These are phyloP conservation scores for Cornus controversa DNA, from an alignment of 148 eudicot genomes.

Conservation along the genomic window DNA sequence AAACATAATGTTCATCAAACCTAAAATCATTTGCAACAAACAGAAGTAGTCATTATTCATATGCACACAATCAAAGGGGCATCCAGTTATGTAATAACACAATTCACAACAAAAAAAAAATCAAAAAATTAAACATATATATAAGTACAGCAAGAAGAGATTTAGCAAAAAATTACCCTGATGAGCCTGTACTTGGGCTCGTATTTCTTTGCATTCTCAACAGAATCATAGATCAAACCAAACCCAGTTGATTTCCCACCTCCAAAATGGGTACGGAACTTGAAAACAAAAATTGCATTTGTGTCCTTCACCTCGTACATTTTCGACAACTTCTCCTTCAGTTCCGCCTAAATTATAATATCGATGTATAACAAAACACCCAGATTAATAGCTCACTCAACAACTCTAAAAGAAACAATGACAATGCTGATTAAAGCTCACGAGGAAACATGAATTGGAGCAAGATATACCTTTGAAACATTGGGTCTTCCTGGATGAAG, in stretches of 20 bases:
- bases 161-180: slow-evolving; percentile 29
- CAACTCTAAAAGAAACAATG: background rate
- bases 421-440: no score
- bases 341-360: slow-evolving; percentile 31
- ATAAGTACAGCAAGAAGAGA: background rate
- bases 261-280: slow-evolving; percentile 62
- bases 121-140: background rate
- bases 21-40: background rate
- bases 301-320: slow-evolving; percentile 50
- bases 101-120: background rate
- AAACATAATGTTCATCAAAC: background rate
- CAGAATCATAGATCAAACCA: slow-evolving; percentile 56
- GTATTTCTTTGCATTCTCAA: slow-evolving; percentile 52
- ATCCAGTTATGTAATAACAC: background rate
- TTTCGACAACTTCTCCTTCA: slow-evolving; percentile 46
- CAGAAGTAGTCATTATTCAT: background rate
- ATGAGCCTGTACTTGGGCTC: slow-evolving; percentile 56
- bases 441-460: no score
- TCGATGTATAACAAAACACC: background rate
- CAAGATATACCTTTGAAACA: slow-evolving; percentile 22
- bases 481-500: slow-evolving; percentile 26
- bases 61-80: background rate
- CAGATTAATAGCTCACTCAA: background rate
- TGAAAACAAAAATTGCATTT: slow-evolving; percentile 49
- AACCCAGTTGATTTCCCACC: slow-evolving; percentile 63